Evolutionary conservation across 2,329 filamentous ascomycete genomes (phyloP), one percentile per base, ranked within the genome.

Genomic region (Talaromyces sp.): DNA sequence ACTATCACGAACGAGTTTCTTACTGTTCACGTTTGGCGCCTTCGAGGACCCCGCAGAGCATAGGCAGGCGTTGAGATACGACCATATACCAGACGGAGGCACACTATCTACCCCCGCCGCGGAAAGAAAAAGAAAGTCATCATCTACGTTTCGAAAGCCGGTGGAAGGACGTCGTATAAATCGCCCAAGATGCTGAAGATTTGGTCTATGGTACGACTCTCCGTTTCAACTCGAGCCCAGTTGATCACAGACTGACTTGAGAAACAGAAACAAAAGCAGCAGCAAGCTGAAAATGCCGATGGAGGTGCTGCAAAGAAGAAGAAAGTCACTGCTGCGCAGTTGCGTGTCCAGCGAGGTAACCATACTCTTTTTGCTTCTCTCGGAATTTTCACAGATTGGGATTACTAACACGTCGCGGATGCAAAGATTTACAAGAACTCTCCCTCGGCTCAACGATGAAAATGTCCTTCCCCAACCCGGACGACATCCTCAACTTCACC

Each of bases 271-370:
- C 80, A 96, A 89, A 93, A 96, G 83, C 95, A 97, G 82, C 91
- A 97, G 84, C 92, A 97, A 84, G 92, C 97, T 82, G 91, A 96
- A 81, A 93, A 92, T 74, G 92, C 93, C 71, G 92, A 93, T 73
- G 92, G 91, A 66, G 89, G 90, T 70, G 87, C 85, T 52, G 89
- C 88, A 63, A 97, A 93, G 84, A 98, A 97, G 87, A 98, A 97
- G 87, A 98, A 97, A 85, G 93, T 99, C 70, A 98, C 95, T 24
- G 92, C 95, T 19, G 95, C 95, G 63, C 93, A 98, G 81, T 83
- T 98, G 68, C 90, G 95, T 67, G 93, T 97, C 67, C 95, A 98
- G 81, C 96, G 97, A 86, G 95, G 94, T 96, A 81, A 63, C 19
- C 9, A 7, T n/a, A 11, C n/a, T 73, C 62, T 60, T 6, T 24